A percentile compares a stretch with the other conserved stretches of the same genome.
These are phyloP conservation scores for Russula earlei DNA, from an alignment of 768 basidiomycete genomes.

Conservation along the genomic window DNA sequence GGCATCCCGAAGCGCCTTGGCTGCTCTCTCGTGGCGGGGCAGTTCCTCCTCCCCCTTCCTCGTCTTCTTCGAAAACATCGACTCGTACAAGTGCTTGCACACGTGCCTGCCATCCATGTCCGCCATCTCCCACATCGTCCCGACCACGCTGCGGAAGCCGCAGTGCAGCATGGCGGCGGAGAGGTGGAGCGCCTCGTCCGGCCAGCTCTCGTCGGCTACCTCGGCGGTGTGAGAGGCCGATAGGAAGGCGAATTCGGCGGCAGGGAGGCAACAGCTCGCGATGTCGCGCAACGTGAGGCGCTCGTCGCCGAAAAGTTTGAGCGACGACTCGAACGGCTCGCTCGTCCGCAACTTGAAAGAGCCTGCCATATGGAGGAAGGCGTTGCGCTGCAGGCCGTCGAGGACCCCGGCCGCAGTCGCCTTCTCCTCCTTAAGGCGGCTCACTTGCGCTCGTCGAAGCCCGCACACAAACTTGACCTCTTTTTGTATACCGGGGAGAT, in stretches of 20 bases:
- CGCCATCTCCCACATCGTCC: constrained; percentile 15
- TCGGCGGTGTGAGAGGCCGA: constrained; percentile 7
- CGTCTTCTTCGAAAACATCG: not conserved
- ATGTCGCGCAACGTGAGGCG: constrained; percentile 1
- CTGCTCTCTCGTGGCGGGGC: not conserved
- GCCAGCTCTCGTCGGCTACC: not conserved
- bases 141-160: constrained; percentile 12
- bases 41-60: not conserved
- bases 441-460: not conserved
- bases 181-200: constrained; percentile 15
- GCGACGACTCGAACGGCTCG: not conserved
- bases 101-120: constrained; percentile 15
- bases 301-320: not conserved
- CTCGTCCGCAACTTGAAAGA: not conserved
- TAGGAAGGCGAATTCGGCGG: constrained; percentile 6
- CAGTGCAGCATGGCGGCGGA: constrained; percentile 15
- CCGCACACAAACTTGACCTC: not conserved
- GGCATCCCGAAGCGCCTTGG: not conserved
- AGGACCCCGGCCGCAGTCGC: not conserved
- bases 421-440: not conserved
- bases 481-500: not conserved
- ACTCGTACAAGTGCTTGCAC: constrained; percentile 2
- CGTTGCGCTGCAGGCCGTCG: not conserved
- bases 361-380: constrained; percentile 1
- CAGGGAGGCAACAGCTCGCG: not conserved